Base-by-base conservation (phyloP, 225 moss, liverwort and hornwort genomes). In the Thuidium tamariscinum region DNA sequence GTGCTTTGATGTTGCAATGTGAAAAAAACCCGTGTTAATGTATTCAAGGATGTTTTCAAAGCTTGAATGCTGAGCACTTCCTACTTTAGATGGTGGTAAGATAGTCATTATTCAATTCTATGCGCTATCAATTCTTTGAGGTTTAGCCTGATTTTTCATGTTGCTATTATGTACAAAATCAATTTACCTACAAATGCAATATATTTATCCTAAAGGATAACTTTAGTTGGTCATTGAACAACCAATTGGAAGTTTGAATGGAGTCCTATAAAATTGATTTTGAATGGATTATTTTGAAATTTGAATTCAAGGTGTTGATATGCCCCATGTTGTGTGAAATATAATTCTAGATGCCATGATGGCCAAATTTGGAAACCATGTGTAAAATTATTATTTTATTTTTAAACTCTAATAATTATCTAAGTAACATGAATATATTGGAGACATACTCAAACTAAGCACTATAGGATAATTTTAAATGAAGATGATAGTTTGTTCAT, bases 21-120 rank as follows among this genome's bases (percentile, higher is more conserved):
- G 16, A 27, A 29, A 27, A 1, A 1, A 70, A 26, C 16, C 5
- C 0, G 0, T 44, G 27, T 3, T 5, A 5, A 27, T 71, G 16
- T 10, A 0, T 16, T 16, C 2, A 0, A 39, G 0, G 4, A 39
- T 0, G 1, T 8, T 68, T 13, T 39, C 25, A 13, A 4, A 68
- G 23, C 1, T 0, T 0, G 0, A 0, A 37, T 0, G 1, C 16
- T 27, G 7, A 3, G 2, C 5, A 22, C 22, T 67, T 36, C 10
- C 2, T 67, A 67, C 12, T 0, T 37, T 42, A 9, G 0, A 27
- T 44, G 5, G 15, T 27, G 3, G 27, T 44, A 71, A 70, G 16
- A 42, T 10, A 71, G 44, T 70, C 70, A 16, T 71, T 71, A 5
- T 71, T 27, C 29, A 29, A 44, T 44, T 44, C 29, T 44, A 16